These are phyloP conservation scores for Arachnomyces sp. DNA, from an alignment of 2,329 filamentous ascomycete genomes.

Conservation along the genomic window DNA sequence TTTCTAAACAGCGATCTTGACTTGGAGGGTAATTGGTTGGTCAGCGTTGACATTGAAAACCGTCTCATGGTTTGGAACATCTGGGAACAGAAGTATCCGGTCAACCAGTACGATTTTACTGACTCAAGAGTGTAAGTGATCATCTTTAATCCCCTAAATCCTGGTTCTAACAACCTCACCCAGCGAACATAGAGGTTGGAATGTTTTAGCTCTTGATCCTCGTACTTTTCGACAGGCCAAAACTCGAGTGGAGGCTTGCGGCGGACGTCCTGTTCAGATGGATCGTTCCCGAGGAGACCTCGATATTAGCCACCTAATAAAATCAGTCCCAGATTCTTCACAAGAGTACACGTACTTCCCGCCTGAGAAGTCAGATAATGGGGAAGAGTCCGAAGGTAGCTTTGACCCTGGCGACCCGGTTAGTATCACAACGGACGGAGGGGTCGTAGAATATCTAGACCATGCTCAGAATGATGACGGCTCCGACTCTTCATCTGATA, in stretches of 20 bases:
- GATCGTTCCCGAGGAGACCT: neutral
- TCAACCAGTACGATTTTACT: constrained; percentile 13
- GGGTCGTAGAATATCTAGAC: too few relatives aligned
- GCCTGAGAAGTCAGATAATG: constrained; percentile 2
- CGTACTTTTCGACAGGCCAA: constrained; percentile 30
- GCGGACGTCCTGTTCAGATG: constrained; percentile 26
- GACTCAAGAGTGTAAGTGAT: constrained; percentile 4
- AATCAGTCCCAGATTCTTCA: constrained; percentile 21
- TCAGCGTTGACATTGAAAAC: constrained; percentile 51
- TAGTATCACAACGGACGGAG: too few relatives aligned
- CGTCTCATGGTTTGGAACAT: constrained; percentile 43
- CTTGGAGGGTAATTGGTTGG: constrained; percentile 47
- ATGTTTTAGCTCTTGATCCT: constrained; percentile 40
- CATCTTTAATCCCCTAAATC: constrained; percentile 1
- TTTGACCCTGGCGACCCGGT: too few relatives aligned
- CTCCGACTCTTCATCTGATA: too few relatives aligned
- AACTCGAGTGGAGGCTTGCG: constrained; percentile 33
- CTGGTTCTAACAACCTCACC: neutral
- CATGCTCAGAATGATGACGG: too few relatives aligned
- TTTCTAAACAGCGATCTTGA: constrained; percentile 55
- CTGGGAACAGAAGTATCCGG: constrained; percentile 30
- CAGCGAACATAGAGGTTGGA: constrained; percentile 33
- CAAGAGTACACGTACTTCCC: constrained; percentile 22
- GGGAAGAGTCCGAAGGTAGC: too few relatives aligned
- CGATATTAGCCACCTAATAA: constrained; percentile 21